Conservation (phyloP, 2,329 filamentous ascomycete species). For the Neopestalotiopsis sp. region DNA sequence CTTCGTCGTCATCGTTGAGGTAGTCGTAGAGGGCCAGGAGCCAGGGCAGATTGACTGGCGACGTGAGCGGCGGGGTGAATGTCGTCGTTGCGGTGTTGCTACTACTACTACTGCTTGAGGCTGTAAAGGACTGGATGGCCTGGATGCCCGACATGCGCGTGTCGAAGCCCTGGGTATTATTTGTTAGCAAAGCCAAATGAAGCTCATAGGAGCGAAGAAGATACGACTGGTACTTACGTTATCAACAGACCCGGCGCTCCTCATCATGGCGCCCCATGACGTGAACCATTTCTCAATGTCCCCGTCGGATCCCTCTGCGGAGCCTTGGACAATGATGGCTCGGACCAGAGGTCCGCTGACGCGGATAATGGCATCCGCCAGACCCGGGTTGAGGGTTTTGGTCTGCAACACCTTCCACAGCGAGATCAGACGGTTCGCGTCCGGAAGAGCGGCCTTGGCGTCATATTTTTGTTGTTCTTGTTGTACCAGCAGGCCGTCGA, state of each 20-base stretch:
- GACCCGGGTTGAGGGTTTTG: conserved; percentile 50
- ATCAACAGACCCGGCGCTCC: conserved; percentile 52
- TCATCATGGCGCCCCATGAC: conserved; percentile 57
- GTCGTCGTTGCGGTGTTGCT: conserved; percentile 16
- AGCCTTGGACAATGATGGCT: conserved; percentile 30
- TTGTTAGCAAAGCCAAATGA: conserved; percentile 10
- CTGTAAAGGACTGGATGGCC: conserved; percentile 60
- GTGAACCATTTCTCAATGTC: conserved; percentile 31
- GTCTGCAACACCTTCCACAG: conserved; percentile 48
- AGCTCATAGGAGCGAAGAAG: neutral
- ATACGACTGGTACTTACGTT: conserved; percentile 43
- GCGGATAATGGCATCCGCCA: conserved; percentile 56
- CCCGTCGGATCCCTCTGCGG: conserved; percentile 19
- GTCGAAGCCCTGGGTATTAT: conserved; percentile 62
- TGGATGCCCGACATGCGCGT: conserved; percentile 64
- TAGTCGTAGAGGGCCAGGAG: conserved; percentile 75
- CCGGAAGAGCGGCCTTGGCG: conserved; percentile 33
- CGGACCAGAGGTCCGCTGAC: conserved; percentile 52
- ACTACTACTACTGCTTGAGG: neutral
- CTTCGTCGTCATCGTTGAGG: conserved; percentile 90
- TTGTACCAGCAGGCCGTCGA: conserved; percentile 46
- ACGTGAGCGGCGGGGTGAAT: conserved; percentile 29
- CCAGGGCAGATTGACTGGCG: conserved; percentile 54
- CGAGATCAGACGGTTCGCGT: conserved; percentile 39
- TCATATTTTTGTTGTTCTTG: conserved; percentile 18